Evolutionary conservation across 805 yeast species (phyloP), one percentile per base, ranked within the genome.

Genomic region (Metschnikowia dekortorum): DNA sequence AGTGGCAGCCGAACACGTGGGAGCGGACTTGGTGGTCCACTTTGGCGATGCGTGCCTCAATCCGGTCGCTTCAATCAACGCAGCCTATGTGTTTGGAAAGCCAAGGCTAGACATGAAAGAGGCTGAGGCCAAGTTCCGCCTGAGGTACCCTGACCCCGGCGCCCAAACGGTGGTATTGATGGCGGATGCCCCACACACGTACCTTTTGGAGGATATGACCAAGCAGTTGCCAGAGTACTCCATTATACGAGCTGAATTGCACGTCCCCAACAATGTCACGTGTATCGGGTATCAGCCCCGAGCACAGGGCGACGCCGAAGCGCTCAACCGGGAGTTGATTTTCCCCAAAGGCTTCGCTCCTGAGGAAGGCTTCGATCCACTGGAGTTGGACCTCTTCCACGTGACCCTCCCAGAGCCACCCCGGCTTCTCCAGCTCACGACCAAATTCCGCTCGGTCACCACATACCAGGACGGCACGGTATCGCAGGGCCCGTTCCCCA

Each of bases 31-130:
- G 4, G 89, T 94, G 30, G 82, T 91, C 1, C 99, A 94, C 67
- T 89, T 91, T 67, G 99, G 99, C 2, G 96, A 89, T 63, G 92
- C 98, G 0, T 94, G 99, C 66, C 68, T 94, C 62, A 90, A 86
- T 58, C 86, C 90, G 0, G 83, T 89, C 6, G 82, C 80, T 41
- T 80, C 81, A 40, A 63, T 89, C n/a, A 83, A 87, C 0, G 88
- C 90, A 0, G 81, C 84, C 0, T 92, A 89, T 61, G 85, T 89
- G 0, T 83, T 91, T 65, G 96, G 96, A 1, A 76, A 71, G 52
- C 88, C 91, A 2, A 65, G 65, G 8, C 54, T 87, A 26, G 80
- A 87, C 50, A 11, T 73, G 1, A 73, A 68, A 0, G 37, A 44
- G 0, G 58, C 83, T 0, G 59, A 73, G 0, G 59, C 57, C 0